Conservation (phyloP, 306 rosid genomes). For the Vachellia collinsii region DNA sequence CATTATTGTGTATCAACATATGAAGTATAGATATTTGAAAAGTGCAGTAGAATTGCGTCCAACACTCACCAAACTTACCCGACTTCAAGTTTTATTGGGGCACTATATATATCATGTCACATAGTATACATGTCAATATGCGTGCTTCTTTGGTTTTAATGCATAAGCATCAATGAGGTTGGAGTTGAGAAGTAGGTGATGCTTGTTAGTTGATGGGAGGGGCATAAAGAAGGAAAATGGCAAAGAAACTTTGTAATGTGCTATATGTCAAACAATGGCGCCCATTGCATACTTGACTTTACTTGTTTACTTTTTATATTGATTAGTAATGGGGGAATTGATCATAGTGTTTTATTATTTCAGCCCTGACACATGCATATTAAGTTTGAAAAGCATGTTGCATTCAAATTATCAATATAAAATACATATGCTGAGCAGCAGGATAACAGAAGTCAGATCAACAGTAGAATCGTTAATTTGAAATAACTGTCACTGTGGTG, state of each 20-base stretch:
- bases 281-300: background rate
- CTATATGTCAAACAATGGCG: background rate
- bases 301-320: background rate
- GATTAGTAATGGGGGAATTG: background rate
- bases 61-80: background rate
- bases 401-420: conserved; percentile 13
- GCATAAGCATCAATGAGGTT: conserved; percentile 9
- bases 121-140: background rate
- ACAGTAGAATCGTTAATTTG: background rate
- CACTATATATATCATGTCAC: background rate
- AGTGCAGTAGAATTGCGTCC: background rate
- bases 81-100: background rate
- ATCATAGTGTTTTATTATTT: conserved; percentile 14
- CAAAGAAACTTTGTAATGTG: background rate
- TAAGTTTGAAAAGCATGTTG: background rate
- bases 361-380: background rate
- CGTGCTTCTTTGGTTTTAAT: background rate
- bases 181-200: conserved; percentile 15
- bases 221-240: background rate
- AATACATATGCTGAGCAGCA: conserved; percentile 6
- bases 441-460: background rate
- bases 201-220: conserved; percentile 28
- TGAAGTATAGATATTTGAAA: background rate
- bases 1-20: background rate
- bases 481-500: background rate